These are phyloP conservation scores for Mallotus nudiflorus DNA, from an alignment of 345 rosid species.

Conservation along the genomic window DNA sequence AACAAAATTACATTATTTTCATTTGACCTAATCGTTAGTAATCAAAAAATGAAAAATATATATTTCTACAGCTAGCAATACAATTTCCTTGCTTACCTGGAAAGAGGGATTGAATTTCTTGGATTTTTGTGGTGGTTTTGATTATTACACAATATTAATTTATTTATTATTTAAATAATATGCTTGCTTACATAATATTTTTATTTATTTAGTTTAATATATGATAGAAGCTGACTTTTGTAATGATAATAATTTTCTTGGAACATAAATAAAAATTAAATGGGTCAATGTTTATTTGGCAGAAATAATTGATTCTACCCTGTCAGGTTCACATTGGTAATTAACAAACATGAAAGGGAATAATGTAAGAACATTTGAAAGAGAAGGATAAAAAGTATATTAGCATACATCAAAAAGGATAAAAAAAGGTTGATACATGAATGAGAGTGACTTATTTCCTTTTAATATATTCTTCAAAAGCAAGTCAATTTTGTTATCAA, in stretches of 20 bases:
- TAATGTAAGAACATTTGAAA: not conserved
- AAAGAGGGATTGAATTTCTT: no score
- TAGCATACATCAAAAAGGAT: no score
- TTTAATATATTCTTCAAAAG: not conserved
- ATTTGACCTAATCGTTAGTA: not conserved
- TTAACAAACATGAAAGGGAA: not conserved
- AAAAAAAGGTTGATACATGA: not conserved
- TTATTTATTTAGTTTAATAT: not conserved
- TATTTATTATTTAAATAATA: no score
- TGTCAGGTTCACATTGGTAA: not conserved
- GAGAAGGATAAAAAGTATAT: not conserved
- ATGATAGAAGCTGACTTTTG: slow-evolving; percentile 1
- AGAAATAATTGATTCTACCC: not conserved
- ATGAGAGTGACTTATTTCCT: not conserved
- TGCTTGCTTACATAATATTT: no score
- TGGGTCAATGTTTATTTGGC: not conserved
- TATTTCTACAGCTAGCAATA: no score
- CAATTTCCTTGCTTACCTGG: no score
- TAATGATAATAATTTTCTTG: not conserved
- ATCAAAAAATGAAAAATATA: not conserved
- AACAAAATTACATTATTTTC: not conserved
- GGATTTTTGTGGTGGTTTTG: no score
- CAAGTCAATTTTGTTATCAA: slow-evolving; percentile 2
- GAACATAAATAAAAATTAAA: not conserved
- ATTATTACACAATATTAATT: no score